Base-by-base conservation (phyloP, 345 rosid genomes). In the Euclidium syriacum region DNA sequence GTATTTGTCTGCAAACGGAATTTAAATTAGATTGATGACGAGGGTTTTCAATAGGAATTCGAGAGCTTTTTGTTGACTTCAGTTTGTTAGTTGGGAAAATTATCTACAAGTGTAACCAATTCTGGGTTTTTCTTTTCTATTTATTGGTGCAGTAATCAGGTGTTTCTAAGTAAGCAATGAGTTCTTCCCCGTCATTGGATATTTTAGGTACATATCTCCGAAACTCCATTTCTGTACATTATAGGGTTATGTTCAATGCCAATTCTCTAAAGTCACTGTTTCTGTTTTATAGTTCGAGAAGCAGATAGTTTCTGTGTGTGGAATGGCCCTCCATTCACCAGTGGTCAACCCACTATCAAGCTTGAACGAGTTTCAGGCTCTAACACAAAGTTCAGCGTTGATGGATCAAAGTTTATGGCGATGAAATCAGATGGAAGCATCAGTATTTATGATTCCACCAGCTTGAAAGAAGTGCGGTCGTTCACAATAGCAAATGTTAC, bases 321-420 rank as follows among this genome's bases (percentile, higher is more conserved):
- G 99, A 79, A 74, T 64, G 99, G 96, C 5, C 99, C 96, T 51
- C 97, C 99, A 5, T 87, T 90, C 23, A 55, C 33, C 49, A 79
- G 80, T 27, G 72, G 72, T 60, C 81, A 84, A 32, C 99, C 97
- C 1, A 71, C 72, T 33, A 25, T 72, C 22, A 87, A 84, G 78
- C 78, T 83, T 9, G 95, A 82, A 22, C 77, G 59, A 58, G 79
- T 83, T 75, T 62, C 87, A 3, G 87, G 99, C 71, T 77, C 64
- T 35, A 82, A 41, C 58, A 81, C 86, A 0, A 71, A 63, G 63
- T 87, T 90, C 69, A 78, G 97, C 52, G 75, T 79, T 18, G 96
- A 94, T 65, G 97, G 97, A 22, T 85, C 92, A 0, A 81, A 66
- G 70, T 59, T 94, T 15, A 58, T 94, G 85, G 88, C 81, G 18